A percentile compares a stretch with the other conserved stretches of the same genome.
phyloP scores from a whole-genome alignment of 2,329 filamentous ascomycete genomes.

The Anthostomella pinea region DNA sequence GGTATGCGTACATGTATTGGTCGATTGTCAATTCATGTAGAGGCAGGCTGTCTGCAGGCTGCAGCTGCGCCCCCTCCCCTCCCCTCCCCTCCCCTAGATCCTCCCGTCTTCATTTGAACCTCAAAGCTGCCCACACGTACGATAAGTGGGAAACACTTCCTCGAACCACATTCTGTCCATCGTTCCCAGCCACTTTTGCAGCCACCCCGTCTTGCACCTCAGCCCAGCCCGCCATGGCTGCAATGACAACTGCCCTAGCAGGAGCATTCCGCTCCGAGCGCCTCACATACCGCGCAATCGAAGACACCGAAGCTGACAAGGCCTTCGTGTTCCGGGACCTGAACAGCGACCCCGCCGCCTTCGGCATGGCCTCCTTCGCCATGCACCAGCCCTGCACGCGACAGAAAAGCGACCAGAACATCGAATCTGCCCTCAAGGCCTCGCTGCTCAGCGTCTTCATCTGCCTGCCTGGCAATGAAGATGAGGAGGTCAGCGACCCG shows the following conservation, averaged over 20 bases:
- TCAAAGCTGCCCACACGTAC: no score
- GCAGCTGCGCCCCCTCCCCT: no score
- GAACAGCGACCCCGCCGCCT: constrained; percentile 15
- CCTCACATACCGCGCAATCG: constrained; percentile 25
- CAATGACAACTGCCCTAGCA: constrained; percentile 11
- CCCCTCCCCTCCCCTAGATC: no score
- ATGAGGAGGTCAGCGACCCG: constrained; percentile 5
- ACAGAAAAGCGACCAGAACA: constrained; percentile 9
- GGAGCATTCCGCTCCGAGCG: constrained; percentile 22
- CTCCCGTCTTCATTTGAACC: no score
- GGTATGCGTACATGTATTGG: no score
- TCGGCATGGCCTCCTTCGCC: constrained; percentile 9
- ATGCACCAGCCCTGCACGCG: constrained; percentile 14
- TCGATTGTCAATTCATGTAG: no score
- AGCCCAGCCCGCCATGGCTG: no score
- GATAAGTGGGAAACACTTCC: no score
- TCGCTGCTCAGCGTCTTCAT: constrained; percentile 19
- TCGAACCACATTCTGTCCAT: no score
- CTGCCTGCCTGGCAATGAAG: constrained; percentile 14
- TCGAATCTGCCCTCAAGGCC: constrained; percentile 7
- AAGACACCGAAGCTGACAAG: constrained; percentile 22
- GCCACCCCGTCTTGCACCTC: no score
- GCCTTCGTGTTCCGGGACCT: constrained; percentile 15
- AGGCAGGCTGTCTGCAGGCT: no score
- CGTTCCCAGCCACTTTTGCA: no score